phyloP scores from a whole-genome alignment of 2,329 filamentous ascomycete genomes.

The Nectriaceae sp. region DNA sequence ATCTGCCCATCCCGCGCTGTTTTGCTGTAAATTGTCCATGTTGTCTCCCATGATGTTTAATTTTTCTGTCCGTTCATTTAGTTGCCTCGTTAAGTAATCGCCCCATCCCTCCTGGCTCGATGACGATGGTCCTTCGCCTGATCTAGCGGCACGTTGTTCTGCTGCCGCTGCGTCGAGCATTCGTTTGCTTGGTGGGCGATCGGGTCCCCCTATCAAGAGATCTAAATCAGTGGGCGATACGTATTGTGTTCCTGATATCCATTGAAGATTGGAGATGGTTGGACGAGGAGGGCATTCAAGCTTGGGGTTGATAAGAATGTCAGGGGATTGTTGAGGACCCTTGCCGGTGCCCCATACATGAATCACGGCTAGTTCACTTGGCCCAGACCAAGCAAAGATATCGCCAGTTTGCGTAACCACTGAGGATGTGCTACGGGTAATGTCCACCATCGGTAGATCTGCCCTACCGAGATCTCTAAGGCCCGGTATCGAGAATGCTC shows the following conservation, averaged over 20 bases:
- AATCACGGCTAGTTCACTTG: slow-evolving; percentile 81
- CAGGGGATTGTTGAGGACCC: slow-evolving; percentile 61
- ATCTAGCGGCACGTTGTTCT: slow-evolving; percentile 65
- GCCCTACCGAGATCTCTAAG: slow-evolving; percentile 79
- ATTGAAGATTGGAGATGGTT: slow-evolving; percentile 93
- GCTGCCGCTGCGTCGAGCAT: slow-evolving; percentile 80
- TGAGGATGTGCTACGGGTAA: slow-evolving; percentile 68
- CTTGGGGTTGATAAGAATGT: slow-evolving; percentile 78
- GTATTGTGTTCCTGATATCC: slow-evolving; percentile 94
- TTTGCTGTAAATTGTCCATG: slow-evolving; percentile 80
- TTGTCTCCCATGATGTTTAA: slow-evolving; percentile 80
- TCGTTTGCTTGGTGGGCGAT: slow-evolving; percentile 83
- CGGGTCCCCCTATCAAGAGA: slow-evolving; percentile 83
- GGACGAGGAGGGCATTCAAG: slow-evolving; percentile 76
- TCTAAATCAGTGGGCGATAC: slow-evolving; percentile 87
- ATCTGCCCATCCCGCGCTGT: slow-evolving; percentile 80
- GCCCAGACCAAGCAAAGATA: slow-evolving; percentile 84
- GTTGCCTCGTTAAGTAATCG: slow-evolving; percentile 81
- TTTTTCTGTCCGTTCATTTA: slow-evolving; percentile 90
- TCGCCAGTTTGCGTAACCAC: slow-evolving; percentile 77
- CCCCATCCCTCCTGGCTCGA: slow-evolving; percentile 61
- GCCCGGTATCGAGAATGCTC: slow-evolving; percentile 83
- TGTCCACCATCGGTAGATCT: slow-evolving; percentile 70
- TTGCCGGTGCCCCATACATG: slow-evolving; percentile 80
- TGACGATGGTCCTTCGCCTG: slow-evolving; percentile 27